Evolutionary conservation across 345 rosid genomes (phyloP), one percentile per base, ranked within the genome.

Genomic region (Ceriops zippeliana): DNA sequence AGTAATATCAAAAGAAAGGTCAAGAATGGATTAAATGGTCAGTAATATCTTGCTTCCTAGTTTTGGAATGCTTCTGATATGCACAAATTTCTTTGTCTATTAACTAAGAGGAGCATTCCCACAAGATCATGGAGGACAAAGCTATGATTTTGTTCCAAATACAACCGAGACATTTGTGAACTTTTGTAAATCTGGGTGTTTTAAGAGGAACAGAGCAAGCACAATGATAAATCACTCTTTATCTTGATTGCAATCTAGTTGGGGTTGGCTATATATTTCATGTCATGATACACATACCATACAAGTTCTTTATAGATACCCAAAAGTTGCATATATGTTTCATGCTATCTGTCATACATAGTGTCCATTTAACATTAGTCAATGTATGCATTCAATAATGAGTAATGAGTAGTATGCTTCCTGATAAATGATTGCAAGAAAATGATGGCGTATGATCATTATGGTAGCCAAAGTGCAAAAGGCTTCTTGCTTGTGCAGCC

Each of bases 401-500:
- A 53, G 47, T 2, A 11, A 42, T 11, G 15, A 0, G 47, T 2
- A 2, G 47, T 42, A 4, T 42, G 47, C 47, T 10, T 42, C 16
- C 47, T 11, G 47, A 38, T 10, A 38, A 38, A 11, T 11, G 47
- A 11, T 11, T 10, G 47, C 16, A 38, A 11, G 15, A 10, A 3
- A 19, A 15, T 49, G 61, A 16, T 21, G 5, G 5, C 30, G 19
- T 5, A 42, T 10, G 16, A 11, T 42, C 47, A 42, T 7, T 34
- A 4, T 21, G 19, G 27, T 56, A 42, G n/a, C n/a, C 15, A 30
- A n/a, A 65, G 13, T 42, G 47, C 4, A 11, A 31, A 38, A 64
- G 21, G 38, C n/a, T 21, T 70, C 64, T 71, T 70, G 71, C 79
- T 26, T 76, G 79, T 57, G 75, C 79, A 66, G 79, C 71, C 32